A percentile compares a stretch with the other conserved stretches of the same genome.
phyloP scores from a whole-genome alignment of 2,329 filamentous ascomycete species.

The Colletotrichum camelliae region DNA sequence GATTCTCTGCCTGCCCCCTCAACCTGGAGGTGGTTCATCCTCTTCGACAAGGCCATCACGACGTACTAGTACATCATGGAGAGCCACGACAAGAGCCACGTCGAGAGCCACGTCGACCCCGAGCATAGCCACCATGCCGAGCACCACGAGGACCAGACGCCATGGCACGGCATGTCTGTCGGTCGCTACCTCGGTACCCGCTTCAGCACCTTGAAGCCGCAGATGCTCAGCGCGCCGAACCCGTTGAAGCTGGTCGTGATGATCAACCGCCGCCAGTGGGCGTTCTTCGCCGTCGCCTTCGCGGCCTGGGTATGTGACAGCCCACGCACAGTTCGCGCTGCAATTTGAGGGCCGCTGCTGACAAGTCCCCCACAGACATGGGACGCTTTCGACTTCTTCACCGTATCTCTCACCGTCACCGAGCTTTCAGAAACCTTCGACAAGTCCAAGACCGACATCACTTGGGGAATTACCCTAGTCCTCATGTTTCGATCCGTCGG shows the following conservation, averaged over 20 bases:
- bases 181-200: constrained; percentile 56
- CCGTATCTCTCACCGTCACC: constrained; percentile 63
- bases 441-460: constrained; percentile 61
- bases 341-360: background rate
- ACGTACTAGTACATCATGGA: background rate
- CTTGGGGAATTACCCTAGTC: constrained; percentile 69
- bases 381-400: constrained; percentile 73
- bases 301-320: constrained; percentile 55
- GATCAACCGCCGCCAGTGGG: constrained; percentile 57
- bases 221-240: constrained; percentile 59
- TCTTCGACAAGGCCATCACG: background rate
- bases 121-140: background rate
- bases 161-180: constrained; percentile 55
- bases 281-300: constrained; percentile 61
- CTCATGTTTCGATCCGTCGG: constrained; percentile 66
- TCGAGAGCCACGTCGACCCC: background rate
- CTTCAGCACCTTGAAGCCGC: constrained; percentile 61
- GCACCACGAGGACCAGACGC: constrained; percentile 36
- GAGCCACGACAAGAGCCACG: background rate
- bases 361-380: constrained; percentile 47
- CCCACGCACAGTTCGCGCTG: background rate
- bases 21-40: background rate
- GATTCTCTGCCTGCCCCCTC: background rate
- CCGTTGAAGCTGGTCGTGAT: constrained; percentile 54
- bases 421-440: constrained; percentile 58